Evolutionary conservation across 2,329 filamentous ascomycete genomes (phyloP).

Genomic region (Fusarium neocosmosporiellum): DNA sequence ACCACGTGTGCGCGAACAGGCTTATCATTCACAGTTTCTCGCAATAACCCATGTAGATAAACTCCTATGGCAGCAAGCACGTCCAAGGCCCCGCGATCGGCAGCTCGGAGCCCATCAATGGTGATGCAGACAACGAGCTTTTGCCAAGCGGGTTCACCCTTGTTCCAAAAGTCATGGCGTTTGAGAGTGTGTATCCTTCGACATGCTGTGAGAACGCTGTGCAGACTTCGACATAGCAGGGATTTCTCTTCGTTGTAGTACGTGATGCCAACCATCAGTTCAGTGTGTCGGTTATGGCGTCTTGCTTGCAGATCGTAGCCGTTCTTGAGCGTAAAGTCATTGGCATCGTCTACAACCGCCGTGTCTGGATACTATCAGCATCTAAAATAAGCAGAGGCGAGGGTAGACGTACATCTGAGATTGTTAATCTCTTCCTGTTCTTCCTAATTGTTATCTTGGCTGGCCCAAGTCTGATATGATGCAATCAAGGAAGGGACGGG

Average conservation of each 20-base stretch:
- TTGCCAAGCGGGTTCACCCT: conserved; percentile 96
- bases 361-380: background rate
- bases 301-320: background rate
- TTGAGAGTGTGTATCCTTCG: conserved; percentile 97
- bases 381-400: background rate
- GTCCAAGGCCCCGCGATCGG: conserved; percentile 93
- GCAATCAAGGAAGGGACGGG: background rate
- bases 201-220: conserved; percentile 98
- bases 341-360: background rate
- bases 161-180: conserved; percentile 99
- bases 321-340: background rate
- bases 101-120: conserved; percentile 96
- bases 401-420: background rate
- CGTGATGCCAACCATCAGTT: conserved; percentile 94
- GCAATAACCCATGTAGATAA: conserved; percentile 97
- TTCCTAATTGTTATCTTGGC: background rate
- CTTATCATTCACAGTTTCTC: conserved; percentile 95
- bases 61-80: conserved; percentile 91
- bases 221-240: conserved; percentile 90
- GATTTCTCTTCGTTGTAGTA: conserved; percentile 99
- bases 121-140: conserved; percentile 97
- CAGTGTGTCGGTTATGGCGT: conserved; percentile 62
- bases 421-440: background rate
- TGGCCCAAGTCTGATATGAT: background rate
- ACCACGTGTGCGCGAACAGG: conserved; percentile 83